phyloP scores from a whole-genome alignment of 371 early-diverging fungal genomes.

The Choanephora cucurbitarum region DNA sequence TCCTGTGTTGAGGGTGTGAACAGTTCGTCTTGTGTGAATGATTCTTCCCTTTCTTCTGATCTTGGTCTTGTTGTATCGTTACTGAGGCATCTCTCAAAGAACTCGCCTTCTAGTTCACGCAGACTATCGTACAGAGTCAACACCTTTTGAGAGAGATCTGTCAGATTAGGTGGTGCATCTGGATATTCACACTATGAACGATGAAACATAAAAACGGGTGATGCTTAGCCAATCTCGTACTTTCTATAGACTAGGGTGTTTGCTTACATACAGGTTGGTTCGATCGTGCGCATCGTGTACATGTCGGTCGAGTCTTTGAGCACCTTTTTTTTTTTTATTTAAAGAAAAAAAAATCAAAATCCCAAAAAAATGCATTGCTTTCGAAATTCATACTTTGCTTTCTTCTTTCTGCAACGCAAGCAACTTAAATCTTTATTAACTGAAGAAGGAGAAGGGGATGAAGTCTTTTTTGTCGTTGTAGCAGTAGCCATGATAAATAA shows the following conservation, averaged over 20 bases:
- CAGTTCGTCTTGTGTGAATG: no score
- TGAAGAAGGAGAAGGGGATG: conserved; percentile 10
- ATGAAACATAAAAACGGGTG: background rate
- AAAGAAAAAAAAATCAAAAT: no score
- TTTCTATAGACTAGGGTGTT: no score
- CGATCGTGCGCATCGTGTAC: conserved; percentile 51
- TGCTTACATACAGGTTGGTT: conserved; percentile 43
- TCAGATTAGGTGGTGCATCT: conserved; percentile 52
- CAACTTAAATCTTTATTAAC: conserved; percentile 49
- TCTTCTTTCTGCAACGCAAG: conserved; percentile 54
- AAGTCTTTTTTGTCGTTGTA: conserved; percentile 15
- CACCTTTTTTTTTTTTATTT: conserved; percentile 28
- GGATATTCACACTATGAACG: conserved; percentile 50
- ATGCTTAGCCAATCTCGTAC: no score
- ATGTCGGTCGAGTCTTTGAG: conserved; percentile 52
- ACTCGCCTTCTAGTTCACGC: conserved; percentile 44
- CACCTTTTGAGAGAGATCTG: conserved; percentile 50
- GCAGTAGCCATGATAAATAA: conserved; percentile 1
- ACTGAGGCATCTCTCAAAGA: conserved; percentile 35
- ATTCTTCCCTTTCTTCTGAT: background rate
- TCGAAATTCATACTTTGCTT: conserved; percentile 45
- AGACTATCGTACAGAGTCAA: conserved; percentile 45
- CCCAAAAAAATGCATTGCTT: no score
- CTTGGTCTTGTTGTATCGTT: conserved; percentile 5
- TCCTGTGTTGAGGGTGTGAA: conserved; percentile 9